Evolutionary conservation across 192 early-diverging fungal species (phyloP).

Genomic region (Piromyces finnis): DNA sequence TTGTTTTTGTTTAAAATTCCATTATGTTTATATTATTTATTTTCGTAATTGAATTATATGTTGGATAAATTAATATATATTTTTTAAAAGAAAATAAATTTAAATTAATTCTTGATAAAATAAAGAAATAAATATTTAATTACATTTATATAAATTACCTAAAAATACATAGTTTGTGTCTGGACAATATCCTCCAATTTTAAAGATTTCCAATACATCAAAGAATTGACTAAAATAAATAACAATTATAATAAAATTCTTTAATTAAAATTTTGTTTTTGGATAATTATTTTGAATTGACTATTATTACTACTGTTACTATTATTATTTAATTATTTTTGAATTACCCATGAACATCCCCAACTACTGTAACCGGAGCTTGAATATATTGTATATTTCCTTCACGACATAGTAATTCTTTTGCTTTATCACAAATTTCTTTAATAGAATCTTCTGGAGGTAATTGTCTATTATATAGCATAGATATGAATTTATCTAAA

Average conservation of each 20-base stretch:
- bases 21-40: too few relatives aligned
- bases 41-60: too few relatives aligned
- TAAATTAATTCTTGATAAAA: too few relatives aligned
- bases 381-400: conserved; percentile 68
- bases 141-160: too few relatives aligned
- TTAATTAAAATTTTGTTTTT: too few relatives aligned
- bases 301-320: too few relatives aligned
- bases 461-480: conserved; percentile 52
- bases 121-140: too few relatives aligned
- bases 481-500: conserved; percentile 62
- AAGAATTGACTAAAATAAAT: conserved; percentile 48
- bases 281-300: too few relatives aligned
- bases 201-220: conserved; percentile 73
- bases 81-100: too few relatives aligned
- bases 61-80: too few relatives aligned
- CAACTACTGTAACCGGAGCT: conserved; percentile 81
- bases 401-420: conserved; percentile 61
- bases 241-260: too few relatives aligned
- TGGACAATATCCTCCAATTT: conserved; percentile 61
- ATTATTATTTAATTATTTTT: background rate
- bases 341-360: conserved; percentile 70
- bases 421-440: conserved; percentile 63
- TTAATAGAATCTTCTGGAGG: conserved; percentile 53
- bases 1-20: too few relatives aligned
- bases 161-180: conserved; percentile 76